Evolutionary conservation across 176 grass and related monocot species (phyloP).

Genomic region (Cocos nucifera): DNA sequence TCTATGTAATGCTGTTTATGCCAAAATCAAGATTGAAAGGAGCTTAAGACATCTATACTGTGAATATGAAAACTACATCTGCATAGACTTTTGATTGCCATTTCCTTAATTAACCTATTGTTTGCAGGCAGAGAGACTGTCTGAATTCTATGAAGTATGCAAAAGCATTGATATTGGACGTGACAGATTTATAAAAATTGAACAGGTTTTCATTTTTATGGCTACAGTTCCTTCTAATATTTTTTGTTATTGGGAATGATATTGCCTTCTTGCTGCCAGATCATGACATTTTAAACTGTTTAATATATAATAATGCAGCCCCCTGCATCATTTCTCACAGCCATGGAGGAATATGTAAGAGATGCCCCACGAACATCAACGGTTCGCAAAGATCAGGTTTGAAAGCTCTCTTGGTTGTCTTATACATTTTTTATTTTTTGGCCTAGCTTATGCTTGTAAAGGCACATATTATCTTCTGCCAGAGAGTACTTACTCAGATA

Average conservation of each 20-base stretch:
- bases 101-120: background rate
- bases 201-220: conserved; percentile 44
- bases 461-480: too few relatives aligned
- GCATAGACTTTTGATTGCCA: too few relatives aligned
- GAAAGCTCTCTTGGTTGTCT: background rate
- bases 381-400: conserved; percentile 51
- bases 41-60: too few relatives aligned
- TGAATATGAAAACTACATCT: too few relatives aligned
- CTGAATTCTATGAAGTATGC: conserved; percentile 86
- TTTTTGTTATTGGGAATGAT: background rate
- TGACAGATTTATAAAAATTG: conserved; percentile 61
- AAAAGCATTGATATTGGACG: conserved; percentile 75
- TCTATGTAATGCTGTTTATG: too few relatives aligned
- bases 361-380: conserved; percentile 65
- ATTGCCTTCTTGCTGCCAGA: background rate
- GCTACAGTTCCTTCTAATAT: background rate
- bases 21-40: too few relatives aligned
- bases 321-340: conserved; percentile 62
- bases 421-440: too few relatives aligned
- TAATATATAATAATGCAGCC: conserved; percentile 44
- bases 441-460: too few relatives aligned
- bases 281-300: too few relatives aligned
- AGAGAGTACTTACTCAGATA: too few relatives aligned
- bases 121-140: conserved; percentile 72
- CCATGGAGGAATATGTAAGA: conserved; percentile 93